Base-by-base conservation (phyloP, 768 basidiomycete genomes). In the Pulveroboletus ravenelii region DNA sequence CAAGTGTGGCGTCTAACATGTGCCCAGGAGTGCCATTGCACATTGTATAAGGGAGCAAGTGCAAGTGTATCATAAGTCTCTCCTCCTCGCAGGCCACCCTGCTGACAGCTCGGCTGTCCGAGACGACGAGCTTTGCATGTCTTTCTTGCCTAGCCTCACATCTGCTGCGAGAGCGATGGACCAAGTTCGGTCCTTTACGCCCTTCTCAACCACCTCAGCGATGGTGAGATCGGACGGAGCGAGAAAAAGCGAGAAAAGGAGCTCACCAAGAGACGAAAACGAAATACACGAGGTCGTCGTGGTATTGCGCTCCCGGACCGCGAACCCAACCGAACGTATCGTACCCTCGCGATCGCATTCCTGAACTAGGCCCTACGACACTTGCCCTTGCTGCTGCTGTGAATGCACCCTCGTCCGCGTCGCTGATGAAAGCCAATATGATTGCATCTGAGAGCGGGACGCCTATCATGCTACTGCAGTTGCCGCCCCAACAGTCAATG, bases 11-110 rank as follows among this genome's bases (percentile, higher is more conserved):
- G n/a, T 35, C 48, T 65, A 20, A 69, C 48, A 9, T 27, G 3
- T 46, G 25, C 48, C n/a, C 58, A 95, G 93, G 64, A 97, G 94
- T 12, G 93, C 93, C 20, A 89, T 99, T 53, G 85, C 92, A 0
- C 95, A 98, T 66, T 86, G 87, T 17, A 98, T 98, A 59, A 83
- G 95, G 29, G 96, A 99, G 66, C 96, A 99, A 72, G 80, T 93
- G 8, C 86, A 93, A 52, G 81, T 85, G 2, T 93, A 93, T 72
- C 87, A 91, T 66, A 92, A 93, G 64, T 94, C 90, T 0, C 79
- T 97, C 15, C 89, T 90, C 77, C 79, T 95, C 32, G 82, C 93
- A 48, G 90, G 93, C 1, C 90, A 95, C 64, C 82, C 88, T 3
- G 81, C 85, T 6, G 89, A 93, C 59, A 89, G 91, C 2, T 78